phyloP scores from a whole-genome alignment of 2,329 filamentous ascomycete genomes.

The Gaeumannomyces sp. region DNA sequence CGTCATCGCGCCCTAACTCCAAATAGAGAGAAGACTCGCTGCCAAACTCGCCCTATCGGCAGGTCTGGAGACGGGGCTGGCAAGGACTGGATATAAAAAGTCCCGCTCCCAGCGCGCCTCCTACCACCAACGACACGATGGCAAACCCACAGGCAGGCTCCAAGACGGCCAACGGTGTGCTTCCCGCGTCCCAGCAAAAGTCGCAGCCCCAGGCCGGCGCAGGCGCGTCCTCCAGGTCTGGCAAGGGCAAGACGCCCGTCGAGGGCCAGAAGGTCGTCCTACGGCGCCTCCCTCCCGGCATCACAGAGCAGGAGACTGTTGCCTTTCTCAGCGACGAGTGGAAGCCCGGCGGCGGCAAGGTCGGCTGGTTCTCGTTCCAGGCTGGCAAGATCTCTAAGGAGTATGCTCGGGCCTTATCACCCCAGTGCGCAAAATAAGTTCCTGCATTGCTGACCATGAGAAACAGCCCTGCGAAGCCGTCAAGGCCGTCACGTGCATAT shows the following conservation, averaged over 20 bases:
- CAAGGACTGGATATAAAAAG: too few species aligned
- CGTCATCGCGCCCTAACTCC: not conserved
- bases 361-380: constrained; percentile 72
- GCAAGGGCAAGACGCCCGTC: constrained; percentile 43
- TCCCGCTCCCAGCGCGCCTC: not conserved
- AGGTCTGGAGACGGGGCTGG: not conserved
- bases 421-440: not conserved
- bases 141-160: not conserved
- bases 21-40: not conserved
- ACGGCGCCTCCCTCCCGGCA: constrained; percentile 75
- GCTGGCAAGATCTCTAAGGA: constrained; percentile 72
- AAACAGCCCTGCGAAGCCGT: constrained; percentile 73
- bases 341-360: constrained; percentile 71
- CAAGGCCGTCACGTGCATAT: constrained; percentile 73
- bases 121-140: not conserved
- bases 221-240: constrained; percentile 30
- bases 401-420: constrained; percentile 42
- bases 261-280: constrained; percentile 78
- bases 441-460: constrained; percentile 10
- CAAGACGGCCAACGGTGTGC: constrained; percentile 28
- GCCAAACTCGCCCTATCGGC: not conserved
- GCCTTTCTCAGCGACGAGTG: constrained; percentile 69
- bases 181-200: constrained; percentile 38
- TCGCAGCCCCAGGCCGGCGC: constrained; percentile 32
- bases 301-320: constrained; percentile 75